Base-by-base conservation (phyloP, 2,329 filamentous ascomycete genomes). In the Trichoderma sp. region DNA sequence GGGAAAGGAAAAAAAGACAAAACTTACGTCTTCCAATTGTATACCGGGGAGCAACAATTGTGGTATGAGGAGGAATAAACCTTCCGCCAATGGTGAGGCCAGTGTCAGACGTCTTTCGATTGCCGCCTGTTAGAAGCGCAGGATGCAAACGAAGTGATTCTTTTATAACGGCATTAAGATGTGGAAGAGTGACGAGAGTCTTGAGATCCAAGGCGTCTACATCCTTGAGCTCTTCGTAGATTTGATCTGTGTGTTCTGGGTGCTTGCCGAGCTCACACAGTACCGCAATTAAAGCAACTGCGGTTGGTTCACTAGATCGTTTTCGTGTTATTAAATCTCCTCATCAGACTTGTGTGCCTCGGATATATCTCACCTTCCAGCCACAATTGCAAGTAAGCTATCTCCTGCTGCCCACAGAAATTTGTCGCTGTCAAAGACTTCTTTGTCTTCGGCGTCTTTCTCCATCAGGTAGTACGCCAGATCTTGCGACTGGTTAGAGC, bases 1-100 rank as follows among this genome's bases (percentile, higher is more conserved):
- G n/a, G n/a, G n/a, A n/a, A n/a, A n/a, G n/a, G n/a, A n/a, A n/a
- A n/a, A n/a, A n/a, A n/a, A n/a, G n/a, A 27, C 58, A 24, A 47
- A 11, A 71, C 78, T 19, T 86, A 91, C 67, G 70, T 66, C 75
- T 68, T 0, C 65, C 56, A 10, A 77, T 73, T 10, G 75, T 71
- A 40, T 74, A 75, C 4, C 70, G 69, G 13, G 73, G 74, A 4
- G 70, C 71, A 29, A 72, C 64, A 7, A 74, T 59, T 3, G 72
- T 71, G 0, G 70, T 72, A 37, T 73, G 43, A 11, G 72, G 71
- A 1, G 74, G 74, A 29, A 75, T 69, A 43, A 72, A 72, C 5
- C 33, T 62, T 5, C 70, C 71, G 1, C 66, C 74, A 19, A 75
- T 70, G 2, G 31, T 69, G 6, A 74, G 40, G 5, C 74, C 74